Percentiles rank a stretch among this genome's conserved stretches.
These are phyloP conservation scores for Apiotrichum brassicae DNA, from an alignment of 1,284 basidiomycete species.

Conservation along the genomic window DNA sequence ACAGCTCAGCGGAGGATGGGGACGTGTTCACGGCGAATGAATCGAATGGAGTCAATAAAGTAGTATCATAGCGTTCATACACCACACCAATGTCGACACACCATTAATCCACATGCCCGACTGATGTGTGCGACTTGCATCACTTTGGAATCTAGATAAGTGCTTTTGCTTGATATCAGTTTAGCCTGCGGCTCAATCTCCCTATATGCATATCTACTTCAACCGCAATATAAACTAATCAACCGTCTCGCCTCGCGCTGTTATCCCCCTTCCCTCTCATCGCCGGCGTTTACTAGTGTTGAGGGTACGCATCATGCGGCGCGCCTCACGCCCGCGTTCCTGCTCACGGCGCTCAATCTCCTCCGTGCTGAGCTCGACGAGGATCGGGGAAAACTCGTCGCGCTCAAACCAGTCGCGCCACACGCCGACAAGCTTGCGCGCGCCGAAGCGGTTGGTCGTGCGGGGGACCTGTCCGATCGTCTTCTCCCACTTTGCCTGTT, in stretches of 20 bases:
- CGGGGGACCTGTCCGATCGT: constrained; percentile 50
- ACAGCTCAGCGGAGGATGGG: too few relatives aligned
- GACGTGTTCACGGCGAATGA: too few relatives aligned
- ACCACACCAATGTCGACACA: too few relatives aligned
- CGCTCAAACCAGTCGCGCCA: constrained; percentile 94
- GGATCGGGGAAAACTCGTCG: constrained; percentile 82
- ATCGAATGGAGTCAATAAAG: too few relatives aligned
- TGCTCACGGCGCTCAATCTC: constrained; percentile 87
- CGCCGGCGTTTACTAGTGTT: constrained; percentile 8
- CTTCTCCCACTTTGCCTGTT: constrained; percentile 58
- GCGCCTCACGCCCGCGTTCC: constrained; percentile 66
- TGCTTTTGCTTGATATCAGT: too few relatives aligned
- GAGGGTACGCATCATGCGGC: constrained; percentile 35
- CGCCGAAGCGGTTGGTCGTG: constrained; percentile 57
- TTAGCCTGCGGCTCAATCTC: too few relatives aligned
- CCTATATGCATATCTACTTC: too few relatives aligned
- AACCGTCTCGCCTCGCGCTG: background rate
- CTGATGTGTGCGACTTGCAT: too few relatives aligned
- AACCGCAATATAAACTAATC: too few relatives aligned
- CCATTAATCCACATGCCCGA: too few relatives aligned
- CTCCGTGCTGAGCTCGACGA: constrained; percentile 78
- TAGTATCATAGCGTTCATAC: too few relatives aligned
- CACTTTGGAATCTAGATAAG: too few relatives aligned
- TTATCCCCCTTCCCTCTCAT: background rate
- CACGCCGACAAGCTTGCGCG: constrained; percentile 74